Percentiles rank a stretch among this genome's conserved stretches.
These are phyloP conservation scores for Zizania latifolia DNA, from an alignment of 176 grass and related monocot genomes.

Conservation along the genomic window DNA sequence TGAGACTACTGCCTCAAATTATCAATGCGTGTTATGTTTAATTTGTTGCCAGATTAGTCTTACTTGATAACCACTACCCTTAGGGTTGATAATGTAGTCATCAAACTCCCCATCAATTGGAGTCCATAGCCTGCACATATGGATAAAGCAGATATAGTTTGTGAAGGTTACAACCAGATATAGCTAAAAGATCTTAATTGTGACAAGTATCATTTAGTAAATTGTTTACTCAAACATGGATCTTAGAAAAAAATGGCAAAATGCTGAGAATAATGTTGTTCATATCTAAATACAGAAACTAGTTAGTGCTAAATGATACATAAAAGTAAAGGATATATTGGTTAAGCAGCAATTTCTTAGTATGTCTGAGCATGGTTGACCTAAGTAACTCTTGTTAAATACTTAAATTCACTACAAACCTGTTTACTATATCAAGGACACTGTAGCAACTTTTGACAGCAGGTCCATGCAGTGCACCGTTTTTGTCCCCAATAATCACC, in stretches of 20 bases:
- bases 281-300: not conserved
- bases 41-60: conserved; percentile 25
- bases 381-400: conserved; percentile 4
- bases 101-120: conserved; percentile 97
- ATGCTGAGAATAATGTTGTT: not conserved
- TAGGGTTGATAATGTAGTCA: conserved; percentile 97
- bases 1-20: conserved; percentile 8
- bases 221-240: conserved; percentile 10
- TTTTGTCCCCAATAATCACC: conserved; percentile 94
- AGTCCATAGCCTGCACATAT: conserved; percentile 73
- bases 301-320: not conserved
- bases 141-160: conserved; percentile 4
- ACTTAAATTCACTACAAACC: conserved; percentile 39
- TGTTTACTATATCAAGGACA: conserved; percentile 89
- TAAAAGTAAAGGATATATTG: not conserved
- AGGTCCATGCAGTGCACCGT: conserved; percentile 89
- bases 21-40: conserved; percentile 1
- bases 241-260: conserved; percentile 8
- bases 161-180: not conserved
- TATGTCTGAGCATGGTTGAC: not conserved
- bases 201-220: not conserved
- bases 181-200: not conserved
- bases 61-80: conserved; percentile 98
- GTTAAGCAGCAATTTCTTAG: conserved; percentile 5
- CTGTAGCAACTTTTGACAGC: conserved; percentile 87